Evolutionary conservation across 2,329 filamentous ascomycete genomes (phyloP).

Genomic region (Nemania sp.): DNA sequence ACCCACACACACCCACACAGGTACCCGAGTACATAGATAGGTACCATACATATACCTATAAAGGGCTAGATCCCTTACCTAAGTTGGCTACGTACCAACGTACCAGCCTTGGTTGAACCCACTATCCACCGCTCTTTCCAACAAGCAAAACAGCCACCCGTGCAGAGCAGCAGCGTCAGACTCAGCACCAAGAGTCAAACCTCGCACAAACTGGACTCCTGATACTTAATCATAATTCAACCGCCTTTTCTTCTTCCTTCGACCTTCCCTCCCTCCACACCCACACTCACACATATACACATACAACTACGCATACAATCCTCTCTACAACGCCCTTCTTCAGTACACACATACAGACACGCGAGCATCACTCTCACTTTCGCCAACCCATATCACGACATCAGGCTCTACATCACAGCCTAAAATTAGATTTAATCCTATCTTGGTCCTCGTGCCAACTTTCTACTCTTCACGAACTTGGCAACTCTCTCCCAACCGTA

Average conservation of each 20-base stretch:
- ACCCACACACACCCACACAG: slow-evolving; percentile 8
- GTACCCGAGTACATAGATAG: slow-evolving; percentile 6
- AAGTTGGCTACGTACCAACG: slow-evolving; percentile 18
- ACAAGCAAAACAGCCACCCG: slow-evolving; percentile 34
- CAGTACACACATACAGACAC: slow-evolving; percentile 6
- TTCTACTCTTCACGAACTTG: slow-evolving; percentile 2
- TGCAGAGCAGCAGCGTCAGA: slow-evolving; percentile 27
- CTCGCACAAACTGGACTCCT: slow-evolving; percentile 31
- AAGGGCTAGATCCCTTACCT: slow-evolving; percentile 13
- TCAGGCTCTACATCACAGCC: slow-evolving; percentile 24
- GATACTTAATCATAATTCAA: slow-evolving; percentile 39
- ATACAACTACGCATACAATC: too few species aligned
- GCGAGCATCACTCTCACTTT: slow-evolving; percentile 1
- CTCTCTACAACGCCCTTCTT: too few species aligned
- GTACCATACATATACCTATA: neutral
- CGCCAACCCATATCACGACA: slow-evolving; percentile 13
- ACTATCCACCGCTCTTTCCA: slow-evolving; percentile 48
- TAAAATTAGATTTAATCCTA: slow-evolving; percentile 24
- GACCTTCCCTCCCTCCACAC: slow-evolving; percentile 24
- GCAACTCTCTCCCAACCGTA: slow-evolving; percentile 16
- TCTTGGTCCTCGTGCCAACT: slow-evolving; percentile 12
- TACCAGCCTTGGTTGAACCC: too few species aligned
- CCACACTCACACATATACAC: neutral
- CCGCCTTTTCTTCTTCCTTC: slow-evolving; percentile 20
- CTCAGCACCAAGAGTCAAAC: slow-evolving; percentile 31